Base-by-base conservation (phyloP, 495 filamentous ascomycete species). In the Cairneyella variabilis region DNA sequence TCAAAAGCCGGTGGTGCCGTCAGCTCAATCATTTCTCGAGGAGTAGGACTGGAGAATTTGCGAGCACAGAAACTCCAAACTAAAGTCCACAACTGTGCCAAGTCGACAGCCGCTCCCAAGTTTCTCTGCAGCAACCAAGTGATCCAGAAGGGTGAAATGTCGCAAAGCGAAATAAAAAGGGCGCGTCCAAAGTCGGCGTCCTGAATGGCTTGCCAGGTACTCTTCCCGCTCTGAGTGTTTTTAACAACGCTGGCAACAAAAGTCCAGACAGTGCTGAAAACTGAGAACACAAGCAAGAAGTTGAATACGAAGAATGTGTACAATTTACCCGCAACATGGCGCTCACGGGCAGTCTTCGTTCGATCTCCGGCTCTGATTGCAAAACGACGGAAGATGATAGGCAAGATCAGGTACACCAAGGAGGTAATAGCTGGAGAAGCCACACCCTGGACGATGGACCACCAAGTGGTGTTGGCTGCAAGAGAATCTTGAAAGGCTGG, bases 251-350 rank as follows among this genome's bases (percentile, higher is more conserved):
- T 75, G 0, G 82, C 62, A 12, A 89, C 71, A 60, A 89, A 89
- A 2, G 69, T 75, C 85, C 88, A 96, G 9, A 89, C 68, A 12
- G 86, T 83, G 61, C 76, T 74, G 69, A 99, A 99, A 16, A 96
- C 70, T 17, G 91, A 95, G 71, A 97, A 97, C 53, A 97, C 83
- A 60, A 97, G 69, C 41, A 97, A 71, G 65, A 97, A 97, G 75
- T 99, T 99, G 78, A 99, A 89, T 41, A 97, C 82, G 71, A 97
- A 97, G 71, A 99, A 99, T 12, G 89, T 76, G 67, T 96, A 99
- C 2, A 99, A 77, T 64, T 95, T 93, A 46, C 82, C 81, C 23
- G 91, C 79, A 57, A 98, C 93, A 66, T 97, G 91, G n/a, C 89
- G 80, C 60, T 98, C 93, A 28, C 93, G 82, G 17, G 88, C 88